Conservation (phyloP, 1,139 yeast genomes). For the Nadsonia commutata region DNA sequence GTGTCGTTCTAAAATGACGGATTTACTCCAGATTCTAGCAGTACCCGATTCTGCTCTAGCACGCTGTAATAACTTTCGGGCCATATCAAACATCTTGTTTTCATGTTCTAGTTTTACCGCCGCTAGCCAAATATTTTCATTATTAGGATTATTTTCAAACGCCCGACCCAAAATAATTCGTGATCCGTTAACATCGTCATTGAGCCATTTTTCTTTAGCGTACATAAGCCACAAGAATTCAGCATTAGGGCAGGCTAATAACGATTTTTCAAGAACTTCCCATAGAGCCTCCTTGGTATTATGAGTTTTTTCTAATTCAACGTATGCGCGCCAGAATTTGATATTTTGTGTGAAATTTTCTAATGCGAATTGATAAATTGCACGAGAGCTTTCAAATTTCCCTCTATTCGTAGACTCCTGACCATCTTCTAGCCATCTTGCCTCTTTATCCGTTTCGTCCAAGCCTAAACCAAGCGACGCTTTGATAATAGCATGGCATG, state of each 20-base stretch:
- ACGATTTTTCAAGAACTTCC: conserved; percentile 38
- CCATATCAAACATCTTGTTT: conserved; percentile 26
- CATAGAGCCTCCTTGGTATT: conserved; percentile 26
- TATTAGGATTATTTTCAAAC: conserved; percentile 27
- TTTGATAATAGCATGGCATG: conserved; percentile 24
- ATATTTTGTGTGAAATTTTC: conserved; percentile 34
- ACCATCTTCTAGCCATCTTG: conserved; percentile 26
- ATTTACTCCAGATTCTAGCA: conserved; percentile 48
- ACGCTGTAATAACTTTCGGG: conserved; percentile 30
- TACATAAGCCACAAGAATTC: conserved; percentile 50
- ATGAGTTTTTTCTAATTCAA: conserved; percentile 31
- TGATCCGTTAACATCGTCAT: conserved; percentile 37
- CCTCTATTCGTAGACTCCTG: conserved; percentile 18
- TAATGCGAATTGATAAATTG: conserved; percentile 36
- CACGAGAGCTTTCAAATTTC: conserved; percentile 27
- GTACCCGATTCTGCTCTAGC: conserved; percentile 26
- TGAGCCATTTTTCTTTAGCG: conserved; percentile 53
- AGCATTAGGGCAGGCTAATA: conserved; percentile 31
- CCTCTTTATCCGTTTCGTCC: conserved; percentile 15
- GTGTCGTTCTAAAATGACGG: conserved; percentile 41
- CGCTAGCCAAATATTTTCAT: conserved; percentile 56
- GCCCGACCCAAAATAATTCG: conserved; percentile 38
- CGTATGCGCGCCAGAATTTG: conserved; percentile 41
- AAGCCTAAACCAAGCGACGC: conserved; percentile 17
- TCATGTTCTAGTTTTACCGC: conserved; percentile 47